A percentile compares a stretch with the other conserved stretches of the same genome.
Evolutionary conservation across 1,139 yeast genomes (phyloP).

Genomic region (Ashbya aceris): DNA sequence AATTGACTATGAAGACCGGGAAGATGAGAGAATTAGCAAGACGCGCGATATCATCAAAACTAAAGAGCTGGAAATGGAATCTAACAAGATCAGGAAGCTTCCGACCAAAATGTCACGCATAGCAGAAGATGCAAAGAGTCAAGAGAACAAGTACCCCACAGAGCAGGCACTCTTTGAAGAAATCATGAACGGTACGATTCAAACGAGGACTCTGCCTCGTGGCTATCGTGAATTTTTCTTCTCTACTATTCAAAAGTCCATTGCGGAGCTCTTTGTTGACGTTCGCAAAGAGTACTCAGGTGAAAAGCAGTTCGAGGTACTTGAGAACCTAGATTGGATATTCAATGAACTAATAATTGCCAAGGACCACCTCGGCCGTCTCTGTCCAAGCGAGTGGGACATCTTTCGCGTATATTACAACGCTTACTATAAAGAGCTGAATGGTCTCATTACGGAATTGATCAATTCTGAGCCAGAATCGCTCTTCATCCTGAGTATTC

Average conservation of each 20-base stretch:
- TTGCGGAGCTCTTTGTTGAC: constrained; percentile 57
- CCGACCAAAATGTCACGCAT: constrained; percentile 18
- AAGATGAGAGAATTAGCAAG: constrained; percentile 58
- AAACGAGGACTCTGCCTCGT: constrained; percentile 42
- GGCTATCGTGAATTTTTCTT: constrained; percentile 60
- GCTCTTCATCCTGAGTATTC: constrained; percentile 48
- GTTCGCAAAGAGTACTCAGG: constrained; percentile 53
- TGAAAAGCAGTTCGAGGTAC: constrained; percentile 42
- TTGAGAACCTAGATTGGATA: constrained; percentile 73
- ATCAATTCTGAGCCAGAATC: constrained; percentile 70
- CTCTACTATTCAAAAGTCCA: constrained; percentile 48
- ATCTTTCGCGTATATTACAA: constrained; percentile 53
- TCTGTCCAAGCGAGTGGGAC: constrained; percentile 67
- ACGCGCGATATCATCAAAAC: constrained; percentile 37
- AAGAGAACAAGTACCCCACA: constrained; percentile 21
- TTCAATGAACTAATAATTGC: constrained; percentile 70
- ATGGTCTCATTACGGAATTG: constrained; percentile 51
- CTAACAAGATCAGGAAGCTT: constrained; percentile 22
- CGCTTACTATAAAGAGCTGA: constrained; percentile 61
- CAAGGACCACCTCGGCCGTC: constrained; percentile 45
- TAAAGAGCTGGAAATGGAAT: constrained; percentile 28
- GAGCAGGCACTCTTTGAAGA: constrained; percentile 28
- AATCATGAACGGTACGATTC: constrained; percentile 32
- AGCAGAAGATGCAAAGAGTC: constrained; percentile 8
- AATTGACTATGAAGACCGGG: constrained; percentile 69